Evolutionary conservation across 331 rosid species (phyloP).

Genomic region (Acacia pycnantha): DNA sequence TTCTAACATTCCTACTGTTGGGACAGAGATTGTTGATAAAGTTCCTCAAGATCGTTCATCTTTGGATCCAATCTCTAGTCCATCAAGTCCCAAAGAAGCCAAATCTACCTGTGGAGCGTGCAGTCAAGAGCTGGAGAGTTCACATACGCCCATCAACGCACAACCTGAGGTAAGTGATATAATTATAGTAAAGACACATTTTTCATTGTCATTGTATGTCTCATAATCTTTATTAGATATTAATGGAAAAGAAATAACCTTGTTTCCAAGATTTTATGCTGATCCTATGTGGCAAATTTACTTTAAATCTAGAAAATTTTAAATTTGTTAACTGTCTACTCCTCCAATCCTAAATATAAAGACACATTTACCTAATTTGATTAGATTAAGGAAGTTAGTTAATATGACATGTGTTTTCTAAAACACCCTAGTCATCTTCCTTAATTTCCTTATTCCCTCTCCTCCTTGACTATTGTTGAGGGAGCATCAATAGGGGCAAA

Average conservation of each 20-base stretch:
- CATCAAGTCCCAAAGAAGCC: constrained; percentile 37
- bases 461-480: no score
- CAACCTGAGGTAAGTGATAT: constrained; percentile 52
- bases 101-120: constrained; percentile 27
- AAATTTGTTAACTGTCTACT: background rate
- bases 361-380: no score
- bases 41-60: constrained; percentile 12
- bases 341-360: no score
- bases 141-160: constrained; percentile 31
- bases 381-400: no score
- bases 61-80: constrained; percentile 19
- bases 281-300: constrained; percentile 1
- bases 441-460: no score
- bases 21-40: constrained; percentile 1
- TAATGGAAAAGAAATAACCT: background rate
- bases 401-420: no score
- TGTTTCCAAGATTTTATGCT: constrained; percentile 22
- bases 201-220: constrained; percentile 12
- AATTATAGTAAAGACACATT: background rate
- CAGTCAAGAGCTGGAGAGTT: constrained; percentile 42
- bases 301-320: background rate
- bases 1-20: constrained; percentile 20
- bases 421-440: no score
- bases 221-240: background rate
- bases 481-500: no score